A percentile compares a stretch with the other conserved stretches of the same genome.
Evolutionary conservation across 2,329 filamentous ascomycete species (phyloP).

Genomic region (Septoria petroselini): DNA sequence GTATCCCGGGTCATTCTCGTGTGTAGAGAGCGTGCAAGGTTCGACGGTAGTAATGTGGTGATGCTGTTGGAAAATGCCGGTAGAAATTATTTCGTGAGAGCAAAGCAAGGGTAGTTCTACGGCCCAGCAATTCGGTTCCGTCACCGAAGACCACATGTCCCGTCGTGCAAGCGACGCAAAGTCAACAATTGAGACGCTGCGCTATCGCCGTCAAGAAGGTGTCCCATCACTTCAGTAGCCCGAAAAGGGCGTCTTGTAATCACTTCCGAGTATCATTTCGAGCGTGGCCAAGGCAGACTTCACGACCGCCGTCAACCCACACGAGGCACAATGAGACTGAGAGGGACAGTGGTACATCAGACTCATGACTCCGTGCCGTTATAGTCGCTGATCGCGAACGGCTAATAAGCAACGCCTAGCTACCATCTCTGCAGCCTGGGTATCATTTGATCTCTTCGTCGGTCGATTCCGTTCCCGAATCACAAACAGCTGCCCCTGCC

Average conservation of each 20-base stretch:
- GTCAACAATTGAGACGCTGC: not conserved
- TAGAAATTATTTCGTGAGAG: conserved; percentile 4
- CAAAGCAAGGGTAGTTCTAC: conserved; percentile 1
- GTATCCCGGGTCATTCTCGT: too few species aligned
- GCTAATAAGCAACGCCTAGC: conserved; percentile 18
- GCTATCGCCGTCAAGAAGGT: too few species aligned
- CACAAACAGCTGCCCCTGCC: conserved; percentile 20
- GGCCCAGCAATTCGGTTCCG: conserved; percentile 5
- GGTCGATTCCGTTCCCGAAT: conserved; percentile 20
- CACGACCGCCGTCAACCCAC: too few species aligned
- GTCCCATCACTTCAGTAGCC: too few species aligned
- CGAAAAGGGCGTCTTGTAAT: too few species aligned
- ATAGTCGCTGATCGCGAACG: conserved; percentile 10
- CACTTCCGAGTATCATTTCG: too few species aligned
- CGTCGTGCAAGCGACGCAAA: not conserved
- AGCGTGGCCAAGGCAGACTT: not conserved
- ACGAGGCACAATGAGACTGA: not conserved
- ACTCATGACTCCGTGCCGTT: conserved; percentile 16
- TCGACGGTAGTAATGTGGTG: not conserved
- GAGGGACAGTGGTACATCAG: not conserved
- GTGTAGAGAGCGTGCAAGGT: too few species aligned
- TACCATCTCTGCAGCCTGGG: conserved; percentile 20
- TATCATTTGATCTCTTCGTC: conserved; percentile 22
- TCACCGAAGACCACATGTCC: conserved; percentile 12
- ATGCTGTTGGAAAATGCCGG: not conserved